Base-by-base conservation (phyloP, 345 rosid genomes). In the Noccaea caerulescens region DNA sequence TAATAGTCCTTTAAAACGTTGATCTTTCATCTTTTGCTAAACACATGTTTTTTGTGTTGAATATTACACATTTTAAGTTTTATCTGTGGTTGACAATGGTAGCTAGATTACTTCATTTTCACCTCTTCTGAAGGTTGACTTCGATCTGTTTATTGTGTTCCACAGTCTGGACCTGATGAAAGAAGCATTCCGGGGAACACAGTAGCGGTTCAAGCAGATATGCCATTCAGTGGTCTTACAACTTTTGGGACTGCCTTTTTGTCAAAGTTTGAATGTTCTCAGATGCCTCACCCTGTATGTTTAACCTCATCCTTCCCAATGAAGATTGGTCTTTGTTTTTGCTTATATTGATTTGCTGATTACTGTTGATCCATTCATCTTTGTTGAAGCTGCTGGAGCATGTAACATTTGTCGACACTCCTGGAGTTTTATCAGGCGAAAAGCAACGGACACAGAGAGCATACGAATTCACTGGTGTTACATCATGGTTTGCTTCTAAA, bases 121-220 rank as follows among this genome's bases (percentile, higher is more conserved):
- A 70, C 51, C 60, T 30, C 54, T 61, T 27, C 8, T 61, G 51
- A 43, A 62, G 52, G 44, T 4, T 75, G 27, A 43, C 33, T 38
- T 34, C 23, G 13, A 69, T 11, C 36, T 18, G 36, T 42, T 72
- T 33, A 57, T 46, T 69, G 18, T 79, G 61, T 20, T 54, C 60
- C 39, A 52, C 85, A 89, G 99, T 84, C 93, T 57, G 96, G 99
- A 79, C 55, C 86, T 51, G 99, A 94, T 89, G 97, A 87, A 76
- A 89, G 99, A 88, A 92, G 98, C 79, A 86, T 91, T 80, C 99
- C 98, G 0, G 99, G 98, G 43, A 91, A 94, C 66, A 94, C 96
- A 58, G 72, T 90, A 70, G 98, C 99, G 30, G 97, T 89, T 71
- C 96, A 87, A 82, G 99, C 97, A 68, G 89, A 92, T 78, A 94